Conservation (phyloP, 306 rosid genomes). For the Vigna trinervia region DNA sequence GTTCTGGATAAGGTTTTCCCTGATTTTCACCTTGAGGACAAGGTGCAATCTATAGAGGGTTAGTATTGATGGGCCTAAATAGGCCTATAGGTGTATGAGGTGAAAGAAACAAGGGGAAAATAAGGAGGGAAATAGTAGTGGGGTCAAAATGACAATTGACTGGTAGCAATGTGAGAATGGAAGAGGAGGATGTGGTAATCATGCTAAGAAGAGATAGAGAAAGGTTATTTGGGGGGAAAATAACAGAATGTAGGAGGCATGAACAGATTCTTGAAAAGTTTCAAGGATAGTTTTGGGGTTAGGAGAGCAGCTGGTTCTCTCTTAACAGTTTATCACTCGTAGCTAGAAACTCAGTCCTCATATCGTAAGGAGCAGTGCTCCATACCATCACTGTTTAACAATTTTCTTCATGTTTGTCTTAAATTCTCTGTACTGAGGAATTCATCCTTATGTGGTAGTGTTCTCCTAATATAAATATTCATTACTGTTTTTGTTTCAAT, state of each 20-base stretch:
- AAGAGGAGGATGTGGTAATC: not conserved
- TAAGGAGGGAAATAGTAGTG: not conserved
- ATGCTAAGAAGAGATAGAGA: not conserved
- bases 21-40: too few relatives aligned
- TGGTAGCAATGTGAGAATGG: not conserved
- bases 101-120: not conserved
- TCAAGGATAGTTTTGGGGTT: not conserved
- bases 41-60: too few relatives aligned
- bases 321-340: not conserved
- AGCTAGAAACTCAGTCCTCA: not conserved
- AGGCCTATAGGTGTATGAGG: not conserved
- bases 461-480: not conserved
- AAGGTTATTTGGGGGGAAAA: not conserved
- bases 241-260: not conserved
- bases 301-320: not conserved
- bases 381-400: not conserved
- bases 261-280: not conserved
- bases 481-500: not conserved
- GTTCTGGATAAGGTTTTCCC: too few relatives aligned
- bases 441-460: not conserved
- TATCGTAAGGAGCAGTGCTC: not conserved
- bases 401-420: not conserved
- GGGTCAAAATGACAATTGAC: not conserved
- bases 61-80: too few relatives aligned
- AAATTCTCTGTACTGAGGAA: not conserved